Percentiles rank a stretch among this genome's conserved stretches.
These are phyloP conservation scores for Hericium erinaceus DNA, from an alignment of 768 basidiomycete species.

Conservation along the genomic window DNA sequence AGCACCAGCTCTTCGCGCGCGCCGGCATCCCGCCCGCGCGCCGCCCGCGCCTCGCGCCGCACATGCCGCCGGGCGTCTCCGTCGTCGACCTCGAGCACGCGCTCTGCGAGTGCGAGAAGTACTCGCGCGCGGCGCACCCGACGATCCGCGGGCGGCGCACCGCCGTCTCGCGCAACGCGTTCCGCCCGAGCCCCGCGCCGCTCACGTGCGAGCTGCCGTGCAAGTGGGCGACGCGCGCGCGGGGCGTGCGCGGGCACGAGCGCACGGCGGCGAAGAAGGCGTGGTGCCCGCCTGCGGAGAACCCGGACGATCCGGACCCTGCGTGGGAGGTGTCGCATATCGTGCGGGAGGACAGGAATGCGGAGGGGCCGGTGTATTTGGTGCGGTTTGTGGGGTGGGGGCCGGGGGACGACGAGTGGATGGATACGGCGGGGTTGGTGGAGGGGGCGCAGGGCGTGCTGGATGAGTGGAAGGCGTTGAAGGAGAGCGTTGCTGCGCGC, in stretches of 20 bases:
- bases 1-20: conserved; percentile 51
- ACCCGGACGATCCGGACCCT: conserved; percentile 12
- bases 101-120: conserved; percentile 75
- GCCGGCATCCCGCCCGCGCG: conserved; percentile 28
- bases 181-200: conserved; percentile 12
- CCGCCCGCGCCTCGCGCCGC: conserved; percentile 17
- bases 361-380: conserved; percentile 11
- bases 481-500: conserved; percentile 10
- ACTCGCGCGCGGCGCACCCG: conserved; percentile 50
- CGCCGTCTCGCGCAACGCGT: conserved; percentile 21
- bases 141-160: conserved; percentile 28
- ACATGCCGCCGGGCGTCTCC: conserved; percentile 28
- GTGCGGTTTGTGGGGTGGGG: conserved; percentile 23
- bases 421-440: conserved; percentile 13
- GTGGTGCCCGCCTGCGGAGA: conserved; percentile 13
- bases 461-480: conserved; percentile 13
- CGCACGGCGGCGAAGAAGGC: conserved; percentile 4
- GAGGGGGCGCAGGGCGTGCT: conserved; percentile 17
- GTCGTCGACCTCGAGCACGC: conserved; percentile 72
- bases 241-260: not conserved
- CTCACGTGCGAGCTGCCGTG: conserved; percentile 19
- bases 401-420: conserved; percentile 21
- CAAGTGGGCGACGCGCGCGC: conserved; percentile 15
- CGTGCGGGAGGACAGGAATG: conserved; percentile 17
- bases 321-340: conserved; percentile 23